Evolutionary conservation across 2,329 filamentous ascomycete species (phyloP).

Genomic region (Hypoxylon sp.): DNA sequence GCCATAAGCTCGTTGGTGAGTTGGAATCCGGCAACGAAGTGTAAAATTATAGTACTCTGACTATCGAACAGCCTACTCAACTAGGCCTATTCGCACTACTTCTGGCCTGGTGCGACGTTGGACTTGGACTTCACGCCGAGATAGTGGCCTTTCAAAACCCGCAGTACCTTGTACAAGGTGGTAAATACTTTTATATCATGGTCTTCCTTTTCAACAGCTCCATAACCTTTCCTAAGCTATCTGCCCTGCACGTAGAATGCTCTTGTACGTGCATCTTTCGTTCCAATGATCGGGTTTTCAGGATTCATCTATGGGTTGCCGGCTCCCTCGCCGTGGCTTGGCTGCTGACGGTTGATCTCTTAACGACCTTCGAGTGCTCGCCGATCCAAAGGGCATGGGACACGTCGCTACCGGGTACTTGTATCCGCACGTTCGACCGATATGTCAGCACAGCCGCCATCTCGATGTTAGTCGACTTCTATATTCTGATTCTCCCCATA

Average conservation of each 20-base stretch:
- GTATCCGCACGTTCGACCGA: constrained; percentile 21
- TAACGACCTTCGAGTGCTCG: constrained; percentile 18
- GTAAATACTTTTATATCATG: constrained; percentile 25
- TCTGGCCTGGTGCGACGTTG: constrained; percentile 18
- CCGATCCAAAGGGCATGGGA: constrained; percentile 19
- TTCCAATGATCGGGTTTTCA: constrained; percentile 16
- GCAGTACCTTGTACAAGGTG: constrained; percentile 6
- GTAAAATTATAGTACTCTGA: background rate
- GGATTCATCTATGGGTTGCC: constrained; percentile 15
- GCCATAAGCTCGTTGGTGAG: constrained; percentile 14
- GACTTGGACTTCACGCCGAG: constrained; percentile 19
- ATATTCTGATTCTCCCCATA: constrained; percentile 23
- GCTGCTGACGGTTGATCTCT: constrained; percentile 1
- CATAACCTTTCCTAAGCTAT: constrained; percentile 30
- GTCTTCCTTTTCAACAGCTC: constrained; percentile 32
- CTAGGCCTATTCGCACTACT: constrained; percentile 11
- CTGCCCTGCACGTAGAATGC: too few species aligned
- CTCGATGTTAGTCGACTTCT: constrained; percentile 22
- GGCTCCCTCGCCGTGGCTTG: constrained; percentile 13
- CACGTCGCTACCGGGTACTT: background rate
- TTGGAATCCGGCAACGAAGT: background rate
- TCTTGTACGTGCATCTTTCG: constrained; percentile 30
- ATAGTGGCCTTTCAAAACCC: constrained; percentile 12
- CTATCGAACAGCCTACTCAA: constrained; percentile 15
- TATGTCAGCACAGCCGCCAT: constrained; percentile 18